Conservation (phyloP, 805 yeast species). For the Candida orba region DNA sequence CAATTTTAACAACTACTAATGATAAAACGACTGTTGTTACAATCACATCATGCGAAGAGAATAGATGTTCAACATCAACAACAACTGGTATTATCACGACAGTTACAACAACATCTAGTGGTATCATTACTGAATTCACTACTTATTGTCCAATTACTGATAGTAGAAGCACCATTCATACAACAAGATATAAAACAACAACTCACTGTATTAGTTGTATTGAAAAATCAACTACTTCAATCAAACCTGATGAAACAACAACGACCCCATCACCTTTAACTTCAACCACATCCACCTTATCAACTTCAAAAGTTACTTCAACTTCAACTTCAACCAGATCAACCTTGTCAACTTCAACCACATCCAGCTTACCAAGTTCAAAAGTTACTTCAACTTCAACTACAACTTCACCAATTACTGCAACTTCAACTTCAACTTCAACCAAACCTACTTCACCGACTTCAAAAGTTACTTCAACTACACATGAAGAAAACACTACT, state of each 20-base stretch:
- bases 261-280: background rate
- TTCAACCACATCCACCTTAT: background rate
- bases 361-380: no score
- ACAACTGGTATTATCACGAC: background rate
- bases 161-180: background rate
- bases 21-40: background rate
- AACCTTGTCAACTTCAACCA: background rate
- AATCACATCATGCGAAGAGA: background rate
- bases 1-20: constrained; percentile 1
- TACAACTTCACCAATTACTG: background rate
- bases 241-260: no score
- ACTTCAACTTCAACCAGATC: background rate
- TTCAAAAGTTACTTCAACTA: background rate
- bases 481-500: constrained; percentile 3
- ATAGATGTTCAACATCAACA: background rate
- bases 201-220: no score
- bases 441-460: background rate
- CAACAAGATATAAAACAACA: background rate
- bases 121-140: constrained; percentile 14
- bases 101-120: background rate
- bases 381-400: no score
- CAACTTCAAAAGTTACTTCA: background rate
- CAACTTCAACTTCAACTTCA: background rate
- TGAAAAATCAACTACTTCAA: no score
- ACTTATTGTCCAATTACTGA: constrained; percentile 20